phyloP scores from a whole-genome alignment of 2,329 filamentous ascomycete genomes.

The Colletotrichum acutatum region DNA sequence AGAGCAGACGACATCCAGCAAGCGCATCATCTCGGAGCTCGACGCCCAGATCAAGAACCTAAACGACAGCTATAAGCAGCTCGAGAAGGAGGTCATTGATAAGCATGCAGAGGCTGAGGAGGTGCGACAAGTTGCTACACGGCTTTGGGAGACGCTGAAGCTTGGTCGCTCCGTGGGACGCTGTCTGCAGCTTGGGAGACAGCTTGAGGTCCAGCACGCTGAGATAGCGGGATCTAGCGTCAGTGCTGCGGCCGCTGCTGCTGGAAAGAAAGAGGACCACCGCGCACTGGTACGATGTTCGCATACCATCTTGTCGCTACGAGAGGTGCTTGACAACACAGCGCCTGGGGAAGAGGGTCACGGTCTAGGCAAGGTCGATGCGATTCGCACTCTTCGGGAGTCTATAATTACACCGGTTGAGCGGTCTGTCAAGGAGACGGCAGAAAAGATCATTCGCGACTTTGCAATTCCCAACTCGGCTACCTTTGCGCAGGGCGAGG shows the following conservation, averaged over 20 bases:
- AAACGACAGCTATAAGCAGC: slow-evolving; percentile 84
- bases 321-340: slow-evolving; percentile 77
- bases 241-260: slow-evolving; percentile 43
- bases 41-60: slow-evolving; percentile 83
- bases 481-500: slow-evolving; percentile 76
- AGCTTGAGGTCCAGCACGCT: slow-evolving; percentile 86
- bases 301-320: slow-evolving; percentile 80
- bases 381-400: slow-evolving; percentile 76
- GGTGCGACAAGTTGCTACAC: slow-evolving; percentile 79
- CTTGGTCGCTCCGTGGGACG: slow-evolving; percentile 81
- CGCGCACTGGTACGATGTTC: slow-evolving; percentile 84
- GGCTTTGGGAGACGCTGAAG: slow-evolving; percentile 83
- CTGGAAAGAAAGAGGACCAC: slow-evolving; percentile 74
- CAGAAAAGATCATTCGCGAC: slow-evolving; percentile 84
- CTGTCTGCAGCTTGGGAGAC: slow-evolving; percentile 83
- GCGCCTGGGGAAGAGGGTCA: slow-evolving; percentile 79
- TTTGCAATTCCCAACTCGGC: slow-evolving; percentile 74
- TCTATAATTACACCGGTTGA: slow-evolving; percentile 79
- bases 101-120: slow-evolving; percentile 89
- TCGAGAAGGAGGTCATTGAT: slow-evolving; percentile 87
- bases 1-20: slow-evolving; percentile 77
- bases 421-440: slow-evolving; percentile 75
- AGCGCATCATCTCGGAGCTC: slow-evolving; percentile 78
- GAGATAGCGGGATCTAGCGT: slow-evolving; percentile 66
- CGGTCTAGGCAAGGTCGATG: slow-evolving; percentile 78